Base-by-base conservation (phyloP, 2,329 filamentous ascomycete species). In the Aspergillus quadrilineatus region DNA sequence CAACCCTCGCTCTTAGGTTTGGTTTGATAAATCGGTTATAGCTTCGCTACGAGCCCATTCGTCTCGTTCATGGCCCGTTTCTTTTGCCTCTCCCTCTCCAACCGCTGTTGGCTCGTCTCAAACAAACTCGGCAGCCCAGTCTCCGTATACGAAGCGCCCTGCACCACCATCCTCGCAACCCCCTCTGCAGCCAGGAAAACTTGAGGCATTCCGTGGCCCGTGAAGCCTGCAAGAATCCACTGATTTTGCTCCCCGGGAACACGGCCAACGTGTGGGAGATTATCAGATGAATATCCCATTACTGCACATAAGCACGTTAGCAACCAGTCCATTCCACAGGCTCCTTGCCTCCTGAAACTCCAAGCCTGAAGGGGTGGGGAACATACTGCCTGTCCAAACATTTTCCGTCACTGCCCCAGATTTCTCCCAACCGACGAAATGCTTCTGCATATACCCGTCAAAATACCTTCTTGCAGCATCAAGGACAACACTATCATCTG, bases 181-280 rank as follows among this genome's bases (percentile, higher is more conserved):
- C 80, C 85, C 61, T 80, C 78, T 0, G 84, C 84, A 29, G 80
- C 82, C 67, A 84, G 81, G 73, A 84, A 82, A 53, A 83, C 84
- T 32, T 84, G 69, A 1, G 85, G 85, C 86, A 88, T 88, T 0
- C 85, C 85, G 67, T 88, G 84, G 1, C 86, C 86, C 60, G 86
- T 85, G 60, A 88, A 88, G 5, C 83, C 80, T 3, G 81, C 83
- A 32, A 79, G 77, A 1, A 85, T 73, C 77, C 81, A 86, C 22
- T 88, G 65, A 0, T 78, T 76, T 4, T 70, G 60, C 44, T 68
- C 67, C 2, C 69, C 73, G 1, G 79, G 79, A 50, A 78, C 75
- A 4, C 69, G 60, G 0, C 85, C 84, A 52, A 88, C 73, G 65
- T 81, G 78, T 0, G 81, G 81, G n/a, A 78, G 65, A 1, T 75